phyloP scores from a whole-genome alignment of 257 asterid genomes.

The Nicotiana sylvestris region DNA sequence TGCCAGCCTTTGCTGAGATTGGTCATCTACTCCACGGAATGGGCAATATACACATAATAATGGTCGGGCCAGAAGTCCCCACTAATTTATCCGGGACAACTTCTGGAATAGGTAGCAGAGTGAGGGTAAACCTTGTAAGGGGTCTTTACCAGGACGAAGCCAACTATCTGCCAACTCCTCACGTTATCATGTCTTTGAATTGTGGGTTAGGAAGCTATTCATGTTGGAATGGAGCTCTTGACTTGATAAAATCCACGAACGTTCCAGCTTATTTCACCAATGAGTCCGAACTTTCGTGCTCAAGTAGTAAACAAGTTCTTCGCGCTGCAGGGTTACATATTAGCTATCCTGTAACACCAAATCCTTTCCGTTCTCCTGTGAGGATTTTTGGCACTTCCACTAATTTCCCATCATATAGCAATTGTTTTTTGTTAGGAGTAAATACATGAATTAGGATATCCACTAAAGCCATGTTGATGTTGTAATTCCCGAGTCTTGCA shows the following conservation, averaged over 20 bases:
- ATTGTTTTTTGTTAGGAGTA: conserved; percentile 32
- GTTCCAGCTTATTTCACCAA: conserved; percentile 28
- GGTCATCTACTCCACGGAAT: conserved; percentile 26
- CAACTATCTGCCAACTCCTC: conserved; percentile 18
- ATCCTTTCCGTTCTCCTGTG: conserved; percentile 38
- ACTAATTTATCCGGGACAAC: conserved; percentile 27
- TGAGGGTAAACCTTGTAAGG: conserved; percentile 19
- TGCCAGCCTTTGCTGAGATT: conserved; percentile 32
- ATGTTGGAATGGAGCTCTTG: conserved; percentile 29
- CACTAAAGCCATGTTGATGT: background rate
- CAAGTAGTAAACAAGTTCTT: conserved; percentile 24
- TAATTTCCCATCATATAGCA: conserved; percentile 30
- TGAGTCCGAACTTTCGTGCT: conserved; percentile 27
- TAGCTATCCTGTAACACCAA: conserved; percentile 33
- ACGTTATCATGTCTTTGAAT: conserved; percentile 24
- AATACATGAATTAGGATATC: conserved; percentile 21
- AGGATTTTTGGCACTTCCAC: conserved; percentile 24
- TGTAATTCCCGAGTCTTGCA: background rate
- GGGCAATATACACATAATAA: conserved; percentile 24
- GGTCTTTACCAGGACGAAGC: conserved; percentile 26
- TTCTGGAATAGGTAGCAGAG: conserved; percentile 21
- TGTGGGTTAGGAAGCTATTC: conserved; percentile 21
- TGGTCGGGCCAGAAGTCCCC: conserved; percentile 36
- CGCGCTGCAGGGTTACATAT: conserved; percentile 21
- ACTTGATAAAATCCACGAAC: conserved; percentile 22